These are phyloP conservation scores for Bolboschoenoplectus hybrid DNA, from an alignment of 202 grass and related monocot genomes.

Conservation along the genomic window DNA sequence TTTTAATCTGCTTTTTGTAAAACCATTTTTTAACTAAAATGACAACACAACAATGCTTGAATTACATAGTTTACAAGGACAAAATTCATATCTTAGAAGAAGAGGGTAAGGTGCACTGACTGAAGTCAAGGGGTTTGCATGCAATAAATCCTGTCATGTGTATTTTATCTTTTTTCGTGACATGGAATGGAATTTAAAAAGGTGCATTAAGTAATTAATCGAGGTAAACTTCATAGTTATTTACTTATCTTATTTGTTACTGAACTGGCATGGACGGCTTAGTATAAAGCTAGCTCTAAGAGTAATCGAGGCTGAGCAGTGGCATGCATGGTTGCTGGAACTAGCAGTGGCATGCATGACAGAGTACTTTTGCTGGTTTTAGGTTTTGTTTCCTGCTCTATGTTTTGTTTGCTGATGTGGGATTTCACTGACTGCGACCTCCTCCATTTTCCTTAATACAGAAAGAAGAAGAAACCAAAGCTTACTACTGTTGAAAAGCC, in stretches of 20 bases:
- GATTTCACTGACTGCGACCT: slow-evolving; percentile 35
- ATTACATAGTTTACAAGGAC: background rate
- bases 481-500: slow-evolving; percentile 38
- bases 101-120: background rate
- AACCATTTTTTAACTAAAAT: slow-evolving; percentile 2
- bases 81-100: background rate
- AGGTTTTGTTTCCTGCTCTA: background rate
- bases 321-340: background rate
- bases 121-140: background rate
- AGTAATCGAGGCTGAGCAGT: background rate
- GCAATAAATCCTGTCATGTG: background rate
- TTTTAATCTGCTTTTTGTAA: background rate
- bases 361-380: slow-evolving; percentile 5
- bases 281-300: background rate
- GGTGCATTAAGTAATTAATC: background rate
- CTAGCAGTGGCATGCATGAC: background rate
- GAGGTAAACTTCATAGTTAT: slow-evolving; percentile 9
- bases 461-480: slow-evolving; percentile 73
- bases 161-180: background rate
- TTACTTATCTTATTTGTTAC: background rate
- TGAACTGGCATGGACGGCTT: background rate
- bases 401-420: background rate
- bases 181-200: background rate
- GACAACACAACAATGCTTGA: background rate
- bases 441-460: slow-evolving; percentile 48